Conservation (phyloP, 2,329 filamentous ascomycete genomes). For the Ophiosphaerella korrae region DNA sequence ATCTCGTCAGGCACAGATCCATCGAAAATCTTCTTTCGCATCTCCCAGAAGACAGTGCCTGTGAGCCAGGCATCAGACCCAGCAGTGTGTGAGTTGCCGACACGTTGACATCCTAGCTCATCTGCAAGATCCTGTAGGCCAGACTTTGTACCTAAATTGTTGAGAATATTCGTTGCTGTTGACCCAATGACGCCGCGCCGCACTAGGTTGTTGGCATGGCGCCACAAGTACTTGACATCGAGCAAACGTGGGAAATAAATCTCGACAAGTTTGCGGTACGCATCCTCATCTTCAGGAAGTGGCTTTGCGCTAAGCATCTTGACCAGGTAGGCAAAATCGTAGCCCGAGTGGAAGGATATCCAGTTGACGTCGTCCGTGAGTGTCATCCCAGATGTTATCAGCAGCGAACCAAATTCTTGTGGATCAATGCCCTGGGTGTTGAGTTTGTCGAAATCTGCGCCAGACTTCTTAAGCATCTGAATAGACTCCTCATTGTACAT, state of each 20-base stretch:
- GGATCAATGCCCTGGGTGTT: constrained; percentile 90
- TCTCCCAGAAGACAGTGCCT: constrained; percentile 92
- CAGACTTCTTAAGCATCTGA: constrained; percentile 84
- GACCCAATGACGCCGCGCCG: constrained; percentile 52
- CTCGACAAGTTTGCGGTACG: constrained; percentile 87
- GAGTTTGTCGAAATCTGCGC: constrained; percentile 87
- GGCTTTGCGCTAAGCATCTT: constrained; percentile 86
- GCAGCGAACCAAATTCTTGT: constrained; percentile 81
- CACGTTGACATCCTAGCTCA: constrained; percentile 84
- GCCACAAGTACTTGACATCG: constrained; percentile 97
- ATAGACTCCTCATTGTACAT: constrained; percentile 98
- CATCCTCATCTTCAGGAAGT: constrained; percentile 84
- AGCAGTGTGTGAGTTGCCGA: constrained; percentile 88
- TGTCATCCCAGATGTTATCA: constrained; percentile 91
- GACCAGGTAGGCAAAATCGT: constrained; percentile 96
- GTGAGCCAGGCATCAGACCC: constrained; percentile 93
- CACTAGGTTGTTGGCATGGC: constrained; percentile 74
- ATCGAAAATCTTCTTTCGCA: constrained; percentile 86
- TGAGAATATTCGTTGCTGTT: constrained; percentile 72
- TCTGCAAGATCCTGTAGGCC: constrained; percentile 93
- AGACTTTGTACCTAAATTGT: constrained; percentile 86
- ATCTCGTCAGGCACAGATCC: constrained; percentile 77
- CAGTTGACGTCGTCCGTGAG: constrained; percentile 87
- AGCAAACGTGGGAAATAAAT: constrained; percentile 93
- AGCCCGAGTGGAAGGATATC: constrained; percentile 97